Percentiles rank a stretch among this genome's conserved stretches.
These are phyloP conservation scores for Monosporascus sp. DNA, from an alignment of 2,329 filamentous ascomycete species.

Conservation along the genomic window DNA sequence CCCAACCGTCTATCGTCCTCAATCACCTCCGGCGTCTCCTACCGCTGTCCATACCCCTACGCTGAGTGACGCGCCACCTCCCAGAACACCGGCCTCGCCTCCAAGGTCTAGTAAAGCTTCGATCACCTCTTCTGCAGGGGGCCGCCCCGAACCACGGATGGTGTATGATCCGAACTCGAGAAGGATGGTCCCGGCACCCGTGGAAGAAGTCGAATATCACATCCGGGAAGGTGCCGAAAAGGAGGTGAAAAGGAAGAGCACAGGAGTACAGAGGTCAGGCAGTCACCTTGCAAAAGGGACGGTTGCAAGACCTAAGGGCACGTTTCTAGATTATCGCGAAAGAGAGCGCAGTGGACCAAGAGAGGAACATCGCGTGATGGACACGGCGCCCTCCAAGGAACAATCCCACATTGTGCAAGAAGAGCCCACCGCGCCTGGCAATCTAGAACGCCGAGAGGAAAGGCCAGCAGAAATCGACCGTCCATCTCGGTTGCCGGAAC, in stretches of 20 bases:
- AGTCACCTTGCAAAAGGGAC: conserved; percentile 47
- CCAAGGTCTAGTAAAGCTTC: conserved; percentile 19
- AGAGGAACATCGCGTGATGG: conserved; percentile 11
- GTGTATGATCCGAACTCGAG: conserved; percentile 63
- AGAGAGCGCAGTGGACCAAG: conserved; percentile 9
- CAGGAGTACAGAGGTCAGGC: conserved; percentile 31
- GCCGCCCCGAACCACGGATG: conserved; percentile 27
- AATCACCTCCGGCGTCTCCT: conserved; percentile 33
- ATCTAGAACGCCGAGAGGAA: conserved; percentile 11
- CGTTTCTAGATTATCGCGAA: conserved; percentile 34
- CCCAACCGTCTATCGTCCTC: conserved; percentile 38
- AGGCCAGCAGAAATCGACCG: conserved; percentile 1
- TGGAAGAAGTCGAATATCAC: conserved; percentile 34
- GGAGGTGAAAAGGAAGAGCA: conserved; percentile 36
- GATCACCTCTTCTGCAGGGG: conserved; percentile 9
- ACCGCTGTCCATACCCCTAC: conserved; percentile 13
- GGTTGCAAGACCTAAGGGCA: conserved; percentile 44
- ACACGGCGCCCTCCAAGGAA: conserved; percentile 5
- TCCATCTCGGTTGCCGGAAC: background rate
- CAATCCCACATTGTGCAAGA: conserved; percentile 13
- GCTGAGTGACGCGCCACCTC: conserved; percentile 8
- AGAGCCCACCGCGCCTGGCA: conserved; percentile 13
- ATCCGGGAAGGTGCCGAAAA: conserved; percentile 35
- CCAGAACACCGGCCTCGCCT: conserved; percentile 11
- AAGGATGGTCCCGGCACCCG: conserved; percentile 46